phyloP scores from a whole-genome alignment of 495 filamentous ascomycete genomes.

The Penicillium desertorum region DNA sequence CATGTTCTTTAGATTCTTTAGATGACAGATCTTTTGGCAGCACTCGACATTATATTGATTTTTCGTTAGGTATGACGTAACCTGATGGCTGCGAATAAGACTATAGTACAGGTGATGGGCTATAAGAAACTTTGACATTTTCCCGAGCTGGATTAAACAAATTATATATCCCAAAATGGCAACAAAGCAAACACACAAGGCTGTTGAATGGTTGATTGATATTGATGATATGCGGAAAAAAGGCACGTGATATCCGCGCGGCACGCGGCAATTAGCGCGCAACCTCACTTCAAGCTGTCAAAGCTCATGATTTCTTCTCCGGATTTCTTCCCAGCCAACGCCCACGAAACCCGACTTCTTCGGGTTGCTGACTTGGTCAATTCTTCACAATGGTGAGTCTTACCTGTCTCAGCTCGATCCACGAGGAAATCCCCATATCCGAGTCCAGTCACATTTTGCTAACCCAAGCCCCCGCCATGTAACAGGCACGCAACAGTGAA shows the following conservation, averaged over 20 bases:
- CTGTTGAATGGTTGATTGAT: neutral
- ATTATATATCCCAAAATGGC: neutral
- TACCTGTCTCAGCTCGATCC: neutral
- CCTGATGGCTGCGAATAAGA: neutral
- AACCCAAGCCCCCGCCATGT: constrained; percentile 24
- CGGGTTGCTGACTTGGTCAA: constrained; percentile 22
- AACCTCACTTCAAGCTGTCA: constrained; percentile 29
- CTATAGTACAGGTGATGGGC: neutral
- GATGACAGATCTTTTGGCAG: too few relatives aligned
- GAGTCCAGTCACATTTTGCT: constrained; percentile 21
- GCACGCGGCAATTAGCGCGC: constrained; percentile 26
- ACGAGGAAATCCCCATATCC: neutral
- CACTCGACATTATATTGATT: too few relatives aligned
- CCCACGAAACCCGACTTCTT: constrained; percentile 16
- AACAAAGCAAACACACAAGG: neutral
- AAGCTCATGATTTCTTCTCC: constrained; percentile 27
- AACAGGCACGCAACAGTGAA: constrained; percentile 80
- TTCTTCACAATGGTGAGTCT: constrained; percentile 38
- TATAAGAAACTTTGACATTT: neutral
- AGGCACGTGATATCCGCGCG: constrained; percentile 29
- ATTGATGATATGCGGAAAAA: neutral
- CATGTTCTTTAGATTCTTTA: too few relatives aligned
- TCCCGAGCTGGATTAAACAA: too few relatives aligned
- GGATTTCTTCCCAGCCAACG: constrained; percentile 26
- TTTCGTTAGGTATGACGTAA: too few relatives aligned